Percentiles rank a stretch among this genome's conserved stretches.
Conservation (phyloP, 2,329 filamentous ascomycete genomes). For the Conoideocrella luteorostrata region DNA sequence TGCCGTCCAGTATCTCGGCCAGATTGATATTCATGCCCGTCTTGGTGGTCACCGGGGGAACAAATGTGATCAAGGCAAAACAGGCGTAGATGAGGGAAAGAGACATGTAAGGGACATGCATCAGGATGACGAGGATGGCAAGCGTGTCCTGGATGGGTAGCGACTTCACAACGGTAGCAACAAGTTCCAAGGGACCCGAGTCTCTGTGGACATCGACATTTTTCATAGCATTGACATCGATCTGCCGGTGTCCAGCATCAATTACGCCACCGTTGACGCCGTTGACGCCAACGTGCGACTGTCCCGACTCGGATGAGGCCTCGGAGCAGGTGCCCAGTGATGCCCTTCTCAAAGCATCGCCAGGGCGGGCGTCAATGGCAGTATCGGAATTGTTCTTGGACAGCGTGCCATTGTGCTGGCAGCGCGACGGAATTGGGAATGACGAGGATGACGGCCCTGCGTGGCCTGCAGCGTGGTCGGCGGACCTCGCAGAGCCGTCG, state of each 20-base stretch:
- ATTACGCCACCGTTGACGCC: conserved; percentile 27
- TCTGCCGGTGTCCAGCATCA: conserved; percentile 54
- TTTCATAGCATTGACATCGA: conserved; percentile 65
- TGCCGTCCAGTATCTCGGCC: conserved; percentile 86
- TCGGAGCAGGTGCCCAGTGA: conserved; percentile 51
- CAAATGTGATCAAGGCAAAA: conserved; percentile 88
- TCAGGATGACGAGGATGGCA: conserved; percentile 90
- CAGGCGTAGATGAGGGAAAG: conserved; percentile 85
- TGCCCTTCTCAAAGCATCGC: conserved; percentile 35
- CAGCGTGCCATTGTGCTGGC: conserved; percentile 28
- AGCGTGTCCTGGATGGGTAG: conserved; percentile 92
- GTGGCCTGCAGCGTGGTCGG: conserved; percentile 24
- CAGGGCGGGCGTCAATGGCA: conserved; percentile 32
- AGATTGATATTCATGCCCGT: conserved; percentile 75
- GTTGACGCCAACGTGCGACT: conserved; percentile 30
- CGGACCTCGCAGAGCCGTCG: conserved; percentile 31
- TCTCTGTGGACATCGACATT: conserved; percentile 63
- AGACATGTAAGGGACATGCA: conserved; percentile 83
- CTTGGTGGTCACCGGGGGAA: conserved; percentile 72
- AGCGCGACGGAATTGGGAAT: conserved; percentile 14
- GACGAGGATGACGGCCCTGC: conserved; percentile 23
- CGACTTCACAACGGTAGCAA: conserved; percentile 79
- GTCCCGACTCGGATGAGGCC: conserved; percentile 46
- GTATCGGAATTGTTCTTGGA: conserved; percentile 19
- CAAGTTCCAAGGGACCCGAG: conserved; percentile 67